phyloP scores from a whole-genome alignment of 2,329 filamentous ascomycete genomes.

The Beauveria brongniartii region DNA sequence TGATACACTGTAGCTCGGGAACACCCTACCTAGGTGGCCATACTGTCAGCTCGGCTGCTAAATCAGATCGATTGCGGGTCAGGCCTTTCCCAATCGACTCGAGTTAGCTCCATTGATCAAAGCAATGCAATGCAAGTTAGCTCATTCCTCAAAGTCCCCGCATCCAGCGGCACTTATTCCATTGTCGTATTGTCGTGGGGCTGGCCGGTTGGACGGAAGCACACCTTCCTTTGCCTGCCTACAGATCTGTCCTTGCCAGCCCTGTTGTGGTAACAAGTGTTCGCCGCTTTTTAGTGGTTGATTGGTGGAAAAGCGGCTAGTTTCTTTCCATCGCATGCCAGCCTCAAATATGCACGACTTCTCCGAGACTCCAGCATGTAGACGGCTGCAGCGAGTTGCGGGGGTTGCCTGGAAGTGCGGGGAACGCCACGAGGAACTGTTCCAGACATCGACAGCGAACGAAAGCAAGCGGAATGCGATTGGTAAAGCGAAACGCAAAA shows the following conservation, averaged over 20 bases:
- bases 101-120: neutral
- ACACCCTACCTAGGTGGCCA: no score
- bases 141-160: neutral
- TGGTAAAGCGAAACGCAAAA: neutral
- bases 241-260: neutral
- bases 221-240: neutral
- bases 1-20: no score
- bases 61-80: slow-evolving; percentile 3
- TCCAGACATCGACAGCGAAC: neutral
- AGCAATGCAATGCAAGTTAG: neutral
- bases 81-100: neutral
- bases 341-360: no score
- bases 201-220: neutral
- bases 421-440: slow-evolving; percentile 1
- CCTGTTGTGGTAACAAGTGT: neutral
- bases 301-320: no score
- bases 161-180: neutral
- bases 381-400: slow-evolving; percentile 1
- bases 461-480: neutral
- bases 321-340: no score
- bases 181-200: neutral
- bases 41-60: no score
- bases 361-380: neutral
- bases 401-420: neutral
- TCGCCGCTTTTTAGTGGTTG: no score